Evolutionary conservation across 2,329 filamentous ascomycete species (phyloP).

Genomic region (Fusarium nelsonii): DNA sequence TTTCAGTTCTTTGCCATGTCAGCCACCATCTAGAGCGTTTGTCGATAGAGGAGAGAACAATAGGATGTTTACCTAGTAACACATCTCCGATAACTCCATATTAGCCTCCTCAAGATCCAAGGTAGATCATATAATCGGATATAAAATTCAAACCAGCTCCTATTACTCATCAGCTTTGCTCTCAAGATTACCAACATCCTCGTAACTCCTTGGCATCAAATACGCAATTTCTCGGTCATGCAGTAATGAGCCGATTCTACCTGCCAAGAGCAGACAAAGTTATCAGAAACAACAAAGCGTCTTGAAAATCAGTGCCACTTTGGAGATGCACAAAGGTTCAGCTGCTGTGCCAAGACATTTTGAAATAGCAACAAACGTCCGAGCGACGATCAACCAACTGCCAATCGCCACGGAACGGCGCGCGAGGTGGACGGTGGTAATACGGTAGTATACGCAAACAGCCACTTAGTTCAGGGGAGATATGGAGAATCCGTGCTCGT

Average conservation of each 20-base stretch:
- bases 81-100: neutral
- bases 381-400: constrained; percentile 11
- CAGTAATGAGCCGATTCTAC: neutral
- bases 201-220: neutral
- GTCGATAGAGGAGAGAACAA: neutral
- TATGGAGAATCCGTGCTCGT: constrained; percentile 3
- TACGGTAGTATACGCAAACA: neutral
- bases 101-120: neutral
- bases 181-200: neutral
- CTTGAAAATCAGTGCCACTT: neutral
- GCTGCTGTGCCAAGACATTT: neutral
- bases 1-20: neutral
- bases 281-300: neutral
- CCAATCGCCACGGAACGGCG: constrained; percentile 28
- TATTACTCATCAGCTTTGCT: neutral
- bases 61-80: neutral
- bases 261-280: neutral
- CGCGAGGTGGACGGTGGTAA: constrained; percentile 2
- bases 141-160: neutral
- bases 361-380: constrained; percentile 14
- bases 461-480: constrained; percentile 3
- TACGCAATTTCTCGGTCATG: neutral
- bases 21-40: neutral
- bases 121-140: neutral
- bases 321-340: neutral